Conservation (phyloP, 768 basidiomycete genomes). For the Collybia sordida region DNA sequence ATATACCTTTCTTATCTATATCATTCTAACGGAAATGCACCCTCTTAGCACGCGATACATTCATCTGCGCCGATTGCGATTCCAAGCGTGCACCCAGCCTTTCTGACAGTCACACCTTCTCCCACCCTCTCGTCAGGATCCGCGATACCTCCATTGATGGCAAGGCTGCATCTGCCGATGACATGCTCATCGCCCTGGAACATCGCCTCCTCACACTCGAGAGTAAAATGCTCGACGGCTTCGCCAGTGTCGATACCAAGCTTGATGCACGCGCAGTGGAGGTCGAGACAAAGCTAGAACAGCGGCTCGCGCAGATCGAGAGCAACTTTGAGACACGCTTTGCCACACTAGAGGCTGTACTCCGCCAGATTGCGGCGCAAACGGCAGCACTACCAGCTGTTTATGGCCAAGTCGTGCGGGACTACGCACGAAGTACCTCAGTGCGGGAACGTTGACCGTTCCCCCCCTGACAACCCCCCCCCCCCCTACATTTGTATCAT, state of each 20-base stretch:
- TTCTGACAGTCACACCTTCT: conserved; percentile 8
- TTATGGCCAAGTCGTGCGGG: conserved; percentile 24
- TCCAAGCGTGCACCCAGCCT: conserved; percentile 9
- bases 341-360: conserved; percentile 18
- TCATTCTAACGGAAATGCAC: background rate
- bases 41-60: conserved; percentile 27
- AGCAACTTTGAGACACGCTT: conserved; percentile 16
- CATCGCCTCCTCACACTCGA: conserved; percentile 27
- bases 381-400: conserved; percentile 25
- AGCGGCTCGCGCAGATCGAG: conserved; percentile 13
- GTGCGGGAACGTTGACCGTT: background rate
- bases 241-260: conserved; percentile 20
- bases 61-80: conserved; percentile 32
- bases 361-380: conserved; percentile 23
- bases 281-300: conserved; percentile 23
- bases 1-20: background rate
- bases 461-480: too few relatives aligned
- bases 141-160: conserved; percentile 19
- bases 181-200: conserved; percentile 25
- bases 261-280: conserved; percentile 24
- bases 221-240: conserved; percentile 24
- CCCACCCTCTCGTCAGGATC: conserved; percentile 28
- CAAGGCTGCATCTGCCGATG: conserved; percentile 21
- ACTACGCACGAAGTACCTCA: conserved; percentile 10
- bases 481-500: too few relatives aligned